Evolutionary conservation across 2,329 filamentous ascomycete genomes (phyloP), one percentile per base, ranked within the genome.

Genomic region (Acarospora socialis): DNA sequence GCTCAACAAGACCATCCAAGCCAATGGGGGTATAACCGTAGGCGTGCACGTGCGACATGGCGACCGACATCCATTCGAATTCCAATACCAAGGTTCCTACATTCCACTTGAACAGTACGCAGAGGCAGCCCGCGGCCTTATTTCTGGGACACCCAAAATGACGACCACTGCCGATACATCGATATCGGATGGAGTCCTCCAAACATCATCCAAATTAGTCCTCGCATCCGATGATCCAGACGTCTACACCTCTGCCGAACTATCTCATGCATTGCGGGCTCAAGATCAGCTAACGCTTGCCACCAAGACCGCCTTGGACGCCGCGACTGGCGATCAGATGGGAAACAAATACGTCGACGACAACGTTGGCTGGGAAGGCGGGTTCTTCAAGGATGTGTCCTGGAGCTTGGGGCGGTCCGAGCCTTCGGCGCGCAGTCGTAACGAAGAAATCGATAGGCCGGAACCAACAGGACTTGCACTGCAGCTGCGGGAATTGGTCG

Each of bases 291-390:
- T 92, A 49, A 70, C 74, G 14, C 67, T 92, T 5, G 80, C 81
- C 74, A 9, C 80, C 78, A 42, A 93, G 70, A 31, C 83, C 68
- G 30, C 65, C 68, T 36, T 54, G n/a, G 44, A 45, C 10, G 39
- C 40, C 14, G 42, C 36, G 8, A 26, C 34, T 3, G 20, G 31
- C 7, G 32, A 27, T 12, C 17, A 35, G 9, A 30, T 26, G 15
- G 13, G 17, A 24, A 21, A 67, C 42, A 71, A 69, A 44, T 81
- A 80, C 50, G 66, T 80, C 21, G 80, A 84, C 37, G 77, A 84
- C 48, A 70, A 75, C 2, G 74, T 81, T 23, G 83, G 82, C 18
- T 92, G 82, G 82, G 82, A 92, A 51, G 82, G 83, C 12, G 83
- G 83, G 1, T 92, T 92, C 61, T 92, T 79, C 55, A 68, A 70